A percentile compares a stretch with the other conserved stretches of the same genome.
These are phyloP conservation scores for Tetragonia tetragonoides DNA, from an alignment of 148 eudicot species.

Conservation along the genomic window DNA sequence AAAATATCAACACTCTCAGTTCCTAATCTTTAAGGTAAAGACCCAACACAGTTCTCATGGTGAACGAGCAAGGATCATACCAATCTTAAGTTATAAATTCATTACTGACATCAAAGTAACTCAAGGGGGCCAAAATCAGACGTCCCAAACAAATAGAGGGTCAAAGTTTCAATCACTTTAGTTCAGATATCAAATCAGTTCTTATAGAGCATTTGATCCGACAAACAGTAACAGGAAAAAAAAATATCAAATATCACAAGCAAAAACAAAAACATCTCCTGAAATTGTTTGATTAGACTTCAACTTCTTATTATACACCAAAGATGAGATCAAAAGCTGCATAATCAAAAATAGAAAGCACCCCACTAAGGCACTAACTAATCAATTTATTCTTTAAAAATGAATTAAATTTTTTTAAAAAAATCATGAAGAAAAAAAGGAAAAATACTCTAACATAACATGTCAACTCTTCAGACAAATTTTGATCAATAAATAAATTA, in stretches of 20 bases:
- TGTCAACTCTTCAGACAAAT: not conserved
- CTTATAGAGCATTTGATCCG: not conserved
- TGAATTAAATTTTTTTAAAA: too few relatives aligned
- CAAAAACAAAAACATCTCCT: not conserved
- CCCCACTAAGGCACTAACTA: not conserved
- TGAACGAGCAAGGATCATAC: not conserved
- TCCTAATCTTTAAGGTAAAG: not conserved
- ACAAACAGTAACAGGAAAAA: not conserved
- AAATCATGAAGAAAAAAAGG: not conserved
- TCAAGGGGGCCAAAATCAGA: too few relatives aligned
- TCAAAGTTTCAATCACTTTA: not conserved
- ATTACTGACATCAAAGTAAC: too few relatives aligned
- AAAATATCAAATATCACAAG: slow-evolving; percentile 17
- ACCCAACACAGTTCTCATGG: not conserved
- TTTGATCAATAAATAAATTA: not conserved
- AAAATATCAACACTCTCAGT: not conserved
- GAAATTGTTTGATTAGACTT: not conserved
- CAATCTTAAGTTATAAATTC: too few relatives aligned
- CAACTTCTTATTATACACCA: too few relatives aligned
- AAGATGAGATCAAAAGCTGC: slow-evolving; percentile 6
- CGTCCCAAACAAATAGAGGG: not conserved
- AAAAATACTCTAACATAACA: not conserved
- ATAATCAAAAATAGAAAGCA: not conserved
- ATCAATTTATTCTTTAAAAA: not conserved
- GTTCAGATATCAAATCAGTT: too few relatives aligned